Evolutionary conservation across 2,329 filamentous ascomycete genomes (phyloP).

Genomic region (Colletotrichum aenigma): DNA sequence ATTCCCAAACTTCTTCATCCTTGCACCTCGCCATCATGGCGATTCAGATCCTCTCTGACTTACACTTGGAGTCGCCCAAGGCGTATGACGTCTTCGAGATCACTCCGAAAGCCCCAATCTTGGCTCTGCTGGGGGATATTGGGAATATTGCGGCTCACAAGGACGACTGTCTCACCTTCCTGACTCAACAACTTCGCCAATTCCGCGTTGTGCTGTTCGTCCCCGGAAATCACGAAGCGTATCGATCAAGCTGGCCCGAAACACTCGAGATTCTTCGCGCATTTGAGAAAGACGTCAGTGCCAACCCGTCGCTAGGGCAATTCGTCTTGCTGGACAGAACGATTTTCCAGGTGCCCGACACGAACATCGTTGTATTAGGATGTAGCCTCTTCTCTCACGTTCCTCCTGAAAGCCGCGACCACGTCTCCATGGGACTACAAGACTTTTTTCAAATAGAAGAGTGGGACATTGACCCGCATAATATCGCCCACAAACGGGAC

Average conservation of each 20-base stretch:
- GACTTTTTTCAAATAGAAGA: constrained; percentile 54
- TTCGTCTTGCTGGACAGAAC: constrained; percentile 43
- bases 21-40: background rate
- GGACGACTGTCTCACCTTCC: constrained; percentile 48
- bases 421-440: constrained; percentile 48
- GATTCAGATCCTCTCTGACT: constrained; percentile 48
- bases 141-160: constrained; percentile 46
- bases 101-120: constrained; percentile 47
- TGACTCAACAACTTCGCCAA: constrained; percentile 48
- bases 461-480: constrained; percentile 43
- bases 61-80: constrained; percentile 57
- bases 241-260: constrained; percentile 40
- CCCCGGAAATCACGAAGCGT: constrained; percentile 62
- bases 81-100: constrained; percentile 57
- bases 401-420: constrained; percentile 34
- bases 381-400: constrained; percentile 54
- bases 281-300: constrained; percentile 32
- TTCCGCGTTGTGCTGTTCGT: constrained; percentile 58
- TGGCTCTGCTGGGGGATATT: constrained; percentile 63
- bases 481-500: constrained; percentile 39
- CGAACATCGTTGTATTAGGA: constrained; percentile 34
- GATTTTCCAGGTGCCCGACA: constrained; percentile 26
- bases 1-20: background rate
- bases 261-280: constrained; percentile 29
- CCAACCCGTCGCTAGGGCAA: constrained; percentile 33